Evolutionary conservation across 225 moss, liverwort and hornwort species (phyloP), one percentile per base, ranked within the genome.

Genomic region (Marchantia polymorpha): DNA sequence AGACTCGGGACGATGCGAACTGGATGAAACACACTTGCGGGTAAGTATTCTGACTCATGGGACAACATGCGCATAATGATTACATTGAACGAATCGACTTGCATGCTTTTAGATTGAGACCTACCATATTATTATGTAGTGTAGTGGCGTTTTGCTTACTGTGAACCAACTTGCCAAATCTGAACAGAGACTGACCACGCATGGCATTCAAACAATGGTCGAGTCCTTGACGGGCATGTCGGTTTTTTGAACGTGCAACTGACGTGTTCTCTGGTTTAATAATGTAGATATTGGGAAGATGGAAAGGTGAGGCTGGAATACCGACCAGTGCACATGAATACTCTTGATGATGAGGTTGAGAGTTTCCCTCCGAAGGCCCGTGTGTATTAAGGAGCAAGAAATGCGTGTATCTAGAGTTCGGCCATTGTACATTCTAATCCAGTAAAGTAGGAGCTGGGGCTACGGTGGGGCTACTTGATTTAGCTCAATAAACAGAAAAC

Each of bases 1-100:
- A 93, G 89, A 90, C 87, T 30, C 89, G 97, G 64, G 97, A 99
- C 77, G 97, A 99, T 77, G 84, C 63, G 29, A 86, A 82, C 46
- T 99, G 97, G 97, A 99, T 99, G 97, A 99, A 99, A 80, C 94
- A 99, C 84, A 83, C 87, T 64, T 90, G 93, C 19, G 94, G 90
- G 90, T 94, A 80, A 77, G 82, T 77, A 22, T 23, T 19, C 64
- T 46, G 68, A 16, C 47, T 12, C 61, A 69, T 17, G 14, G 12
- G 13, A 39, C 39, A 67, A 15, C 30, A 23, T 25, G 25, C 8
- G 64, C 25, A 16, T 23, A 9, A 26, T 64, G 25, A 25, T 10
- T 0, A 26, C 12, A 65, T 23, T 27, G 0, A 8, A 46, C 69
- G 26, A 20, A 20, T 14, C 17, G 31, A 6, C 15, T 48, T 5